A percentile compares a stretch with the other conserved stretches of the same genome.
Evolutionary conservation across 306 rosid species (phyloP).

Genomic region (Fragaria vesca): DNA sequence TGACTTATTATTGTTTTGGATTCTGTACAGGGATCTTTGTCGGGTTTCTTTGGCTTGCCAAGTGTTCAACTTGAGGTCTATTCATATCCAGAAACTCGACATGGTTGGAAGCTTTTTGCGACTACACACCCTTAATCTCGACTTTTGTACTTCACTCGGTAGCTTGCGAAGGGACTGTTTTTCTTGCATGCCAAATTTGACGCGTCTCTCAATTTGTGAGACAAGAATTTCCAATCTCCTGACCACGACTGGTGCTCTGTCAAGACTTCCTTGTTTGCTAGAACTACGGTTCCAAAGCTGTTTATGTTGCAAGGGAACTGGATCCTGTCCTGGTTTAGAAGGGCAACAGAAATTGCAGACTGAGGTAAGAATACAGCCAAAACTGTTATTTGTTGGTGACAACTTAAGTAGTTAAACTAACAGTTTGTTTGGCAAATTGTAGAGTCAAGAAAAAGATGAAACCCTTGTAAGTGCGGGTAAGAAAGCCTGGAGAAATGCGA

Average conservation of each 20-base stretch:
- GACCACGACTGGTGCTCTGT: constrained; percentile 63
- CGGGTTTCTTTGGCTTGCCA: constrained; percentile 69
- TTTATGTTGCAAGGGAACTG: constrained; percentile 55
- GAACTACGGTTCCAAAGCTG: constrained; percentile 75
- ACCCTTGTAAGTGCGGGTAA: constrained; percentile 1
- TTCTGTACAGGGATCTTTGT: constrained; percentile 53
- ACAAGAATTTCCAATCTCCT: constrained; percentile 72
- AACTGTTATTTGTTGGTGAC: constrained; percentile 12
- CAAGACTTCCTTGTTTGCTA: constrained; percentile 60
- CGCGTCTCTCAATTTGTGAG: constrained; percentile 63
- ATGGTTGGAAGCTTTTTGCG: constrained; percentile 55
- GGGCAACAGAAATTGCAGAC: constrained; percentile 33
- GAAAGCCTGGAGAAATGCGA: constrained; percentile 28
- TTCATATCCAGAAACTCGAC: constrained; percentile 58
- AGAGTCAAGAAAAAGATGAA: constrained; percentile 35
- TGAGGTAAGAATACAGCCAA: constrained; percentile 42
- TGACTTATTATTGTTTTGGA: constrained; percentile 30
- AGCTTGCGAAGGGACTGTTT: constrained; percentile 63
- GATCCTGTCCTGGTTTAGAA: constrained; percentile 46
- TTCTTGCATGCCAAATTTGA: constrained; percentile 69
- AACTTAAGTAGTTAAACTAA: neutral
- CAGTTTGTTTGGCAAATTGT: constrained; percentile 17
- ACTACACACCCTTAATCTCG: constrained; percentile 67
- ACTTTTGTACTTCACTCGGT: constrained; percentile 57
- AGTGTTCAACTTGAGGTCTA: constrained; percentile 58